These are phyloP conservation scores for Neoascochyta sp. DNA, from an alignment of 2,329 filamentous ascomycete species.

Conservation along the genomic window DNA sequence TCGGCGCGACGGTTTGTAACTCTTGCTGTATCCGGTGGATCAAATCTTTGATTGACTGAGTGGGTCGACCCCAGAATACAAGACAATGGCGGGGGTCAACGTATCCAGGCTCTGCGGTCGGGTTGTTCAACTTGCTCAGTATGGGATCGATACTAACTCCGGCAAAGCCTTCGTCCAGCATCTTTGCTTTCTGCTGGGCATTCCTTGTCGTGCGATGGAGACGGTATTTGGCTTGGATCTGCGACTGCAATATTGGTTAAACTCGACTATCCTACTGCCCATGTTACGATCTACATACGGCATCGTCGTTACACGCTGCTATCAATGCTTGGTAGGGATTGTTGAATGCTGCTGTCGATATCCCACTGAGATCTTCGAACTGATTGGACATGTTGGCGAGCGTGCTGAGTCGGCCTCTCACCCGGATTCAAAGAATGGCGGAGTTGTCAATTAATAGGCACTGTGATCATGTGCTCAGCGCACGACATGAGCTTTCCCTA, in stretches of 20 bases:
- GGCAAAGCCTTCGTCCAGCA: slow-evolving; percentile 64
- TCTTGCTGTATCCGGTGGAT: slow-evolving; percentile 65
- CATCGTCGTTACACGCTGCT: slow-evolving; percentile 60
- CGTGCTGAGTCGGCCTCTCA: too few species aligned
- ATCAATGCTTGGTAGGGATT: slow-evolving; percentile 79
- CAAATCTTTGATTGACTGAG: slow-evolving; percentile 64
- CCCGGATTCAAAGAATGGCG: too few species aligned
- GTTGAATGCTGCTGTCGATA: slow-evolving; percentile 43
- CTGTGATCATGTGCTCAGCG: too few species aligned
- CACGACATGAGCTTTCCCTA: too few species aligned
- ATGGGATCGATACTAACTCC: slow-evolving; percentile 74
- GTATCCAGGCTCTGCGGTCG: slow-evolving; percentile 63
- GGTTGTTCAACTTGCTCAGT: slow-evolving; percentile 65
- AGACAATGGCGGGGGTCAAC: slow-evolving; percentile 75
- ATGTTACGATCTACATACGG: slow-evolving; percentile 49
- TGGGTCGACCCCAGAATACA: slow-evolving; percentile 84
- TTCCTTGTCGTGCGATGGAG: slow-evolving; percentile 74
- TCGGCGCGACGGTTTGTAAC: slow-evolving; percentile 61
- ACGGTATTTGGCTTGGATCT: slow-evolving; percentile 70
- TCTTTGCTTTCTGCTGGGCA: slow-evolving; percentile 67
- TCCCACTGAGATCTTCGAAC: slow-evolving; percentile 42
- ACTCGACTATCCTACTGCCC: neutral
- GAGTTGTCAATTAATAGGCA: too few species aligned
- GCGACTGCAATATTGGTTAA: slow-evolving; percentile 43
- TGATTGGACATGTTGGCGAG: slow-evolving; percentile 19